These are phyloP conservation scores for Trifolium dubium DNA, from an alignment of 306 rosid species.

Conservation along the genomic window DNA sequence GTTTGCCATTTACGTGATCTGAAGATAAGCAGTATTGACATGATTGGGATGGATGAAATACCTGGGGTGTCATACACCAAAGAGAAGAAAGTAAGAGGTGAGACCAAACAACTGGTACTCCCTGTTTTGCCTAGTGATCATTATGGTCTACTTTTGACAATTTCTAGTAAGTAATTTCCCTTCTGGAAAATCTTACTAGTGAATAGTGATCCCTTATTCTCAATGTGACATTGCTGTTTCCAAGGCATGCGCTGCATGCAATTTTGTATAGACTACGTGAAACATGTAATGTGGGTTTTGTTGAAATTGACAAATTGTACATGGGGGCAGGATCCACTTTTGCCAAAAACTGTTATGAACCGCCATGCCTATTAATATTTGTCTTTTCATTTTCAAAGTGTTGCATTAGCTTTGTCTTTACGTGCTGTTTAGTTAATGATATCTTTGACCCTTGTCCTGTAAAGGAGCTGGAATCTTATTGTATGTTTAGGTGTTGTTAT, in stretches of 20 bases:
- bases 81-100: slow-evolving; percentile 78
- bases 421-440: neutral
- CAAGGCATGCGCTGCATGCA: slow-evolving; percentile 46
- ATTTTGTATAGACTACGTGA: slow-evolving; percentile 48
- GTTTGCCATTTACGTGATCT: slow-evolving; percentile 65
- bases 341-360: slow-evolving; percentile 4
- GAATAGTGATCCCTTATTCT: neutral
- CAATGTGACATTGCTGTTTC: slow-evolving; percentile 30
- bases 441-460: neutral
- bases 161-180: slow-evolving; percentile 46
- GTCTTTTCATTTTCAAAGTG: neutral
- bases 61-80: slow-evolving; percentile 61
- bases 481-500: neutral
- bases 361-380: neutral
- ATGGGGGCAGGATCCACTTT: neutral
- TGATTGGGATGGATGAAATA: slow-evolving; percentile 83
- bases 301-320: slow-evolving; percentile 10
- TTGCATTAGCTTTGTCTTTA: neutral
- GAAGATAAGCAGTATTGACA: slow-evolving; percentile 65
- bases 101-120: slow-evolving; percentile 66
- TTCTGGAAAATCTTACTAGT: slow-evolving; percentile 23
- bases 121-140: slow-evolving; percentile 98
- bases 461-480: neutral
- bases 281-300: neutral
- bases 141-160: slow-evolving; percentile 80